Conservation (phyloP, 345 rosid species). For the Turritis glabra region DNA sequence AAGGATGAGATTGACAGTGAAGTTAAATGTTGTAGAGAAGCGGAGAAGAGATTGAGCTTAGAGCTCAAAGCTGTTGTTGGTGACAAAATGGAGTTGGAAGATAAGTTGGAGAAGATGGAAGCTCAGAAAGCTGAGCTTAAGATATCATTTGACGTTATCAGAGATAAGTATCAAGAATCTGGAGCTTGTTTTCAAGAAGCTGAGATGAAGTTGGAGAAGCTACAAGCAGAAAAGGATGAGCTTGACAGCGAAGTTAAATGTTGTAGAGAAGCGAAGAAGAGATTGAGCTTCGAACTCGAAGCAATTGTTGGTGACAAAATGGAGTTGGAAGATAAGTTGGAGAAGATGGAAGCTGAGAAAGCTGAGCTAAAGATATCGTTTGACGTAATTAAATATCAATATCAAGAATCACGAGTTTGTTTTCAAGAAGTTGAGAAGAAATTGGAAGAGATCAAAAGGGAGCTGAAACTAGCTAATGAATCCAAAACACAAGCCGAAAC, state of each 20-base stretch:
- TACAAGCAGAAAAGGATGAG: conserved; percentile 44
- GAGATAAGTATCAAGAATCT: conserved; percentile 26
- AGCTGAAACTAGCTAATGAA: conserved; percentile 49
- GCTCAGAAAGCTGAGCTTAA: conserved; percentile 41
- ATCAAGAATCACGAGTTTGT: conserved; percentile 46
- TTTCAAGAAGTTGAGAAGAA: conserved; percentile 48
- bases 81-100: conserved; percentile 34
- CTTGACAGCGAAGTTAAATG: conserved; percentile 40
- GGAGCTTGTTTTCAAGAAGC: background rate
- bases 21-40: conserved; percentile 36
- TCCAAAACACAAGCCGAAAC: conserved; percentile 53
- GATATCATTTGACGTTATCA: background rate
- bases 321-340: conserved; percentile 49
- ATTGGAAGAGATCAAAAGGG: conserved; percentile 53
- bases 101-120: conserved; percentile 41
- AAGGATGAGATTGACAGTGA: conserved; percentile 42
- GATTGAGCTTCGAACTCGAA: conserved; percentile 52
- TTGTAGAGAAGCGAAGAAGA: conserved; percentile 36
- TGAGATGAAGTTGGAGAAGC: conserved; percentile 38
- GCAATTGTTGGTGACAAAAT: conserved; percentile 34
- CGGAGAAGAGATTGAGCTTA: conserved; percentile 27
- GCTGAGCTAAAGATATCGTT: conserved; percentile 57
- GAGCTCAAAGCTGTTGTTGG: background rate
- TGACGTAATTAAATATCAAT: conserved; percentile 41
- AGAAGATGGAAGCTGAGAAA: conserved; percentile 47